Evolutionary conservation across 345 rosid genomes (phyloP).

Genomic region (Lumnitzera littorea): DNA sequence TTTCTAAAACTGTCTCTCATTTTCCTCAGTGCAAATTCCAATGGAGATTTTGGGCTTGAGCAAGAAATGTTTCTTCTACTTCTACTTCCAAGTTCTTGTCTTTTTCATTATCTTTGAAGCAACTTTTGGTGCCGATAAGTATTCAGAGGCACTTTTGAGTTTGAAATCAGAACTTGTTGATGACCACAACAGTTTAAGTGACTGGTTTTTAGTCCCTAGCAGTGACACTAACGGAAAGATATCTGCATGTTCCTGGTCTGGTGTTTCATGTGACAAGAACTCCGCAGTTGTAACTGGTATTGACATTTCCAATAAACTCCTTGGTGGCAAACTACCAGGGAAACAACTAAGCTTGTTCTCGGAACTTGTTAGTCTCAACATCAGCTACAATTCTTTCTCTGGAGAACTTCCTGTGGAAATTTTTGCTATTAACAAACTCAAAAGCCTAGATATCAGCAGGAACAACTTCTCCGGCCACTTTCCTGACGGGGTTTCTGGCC

Average conservation of each 20-base stretch:
- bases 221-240: constrained; percentile 20
- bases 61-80: constrained; percentile 9
- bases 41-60: constrained; percentile 37
- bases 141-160: constrained; percentile 54
- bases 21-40: constrained; percentile 28
- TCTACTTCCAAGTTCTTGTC: constrained; percentile 25
- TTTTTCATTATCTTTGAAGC: constrained; percentile 11
- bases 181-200: constrained; percentile 32
- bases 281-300: constrained; percentile 47
- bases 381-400: constrained; percentile 72
- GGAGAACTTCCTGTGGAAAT: constrained; percentile 54
- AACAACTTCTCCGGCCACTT: constrained; percentile 78
- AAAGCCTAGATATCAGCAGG: constrained; percentile 70
- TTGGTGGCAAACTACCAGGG: constrained; percentile 53
- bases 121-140: constrained; percentile 40
- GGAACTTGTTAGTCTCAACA: constrained; percentile 69
- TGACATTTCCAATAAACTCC: constrained; percentile 57
- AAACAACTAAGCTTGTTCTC: constrained; percentile 44
- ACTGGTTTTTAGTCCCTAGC: constrained; percentile 53
- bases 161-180: constrained; percentile 64
- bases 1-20: constrained; percentile 4
- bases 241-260: constrained; percentile 77
- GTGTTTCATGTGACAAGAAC: constrained; percentile 59
- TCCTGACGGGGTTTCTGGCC: constrained; percentile 41
- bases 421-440: constrained; percentile 43